phyloP scores from a whole-genome alignment of 164 flowering plant species.

The Liriodendron chinense region DNA sequence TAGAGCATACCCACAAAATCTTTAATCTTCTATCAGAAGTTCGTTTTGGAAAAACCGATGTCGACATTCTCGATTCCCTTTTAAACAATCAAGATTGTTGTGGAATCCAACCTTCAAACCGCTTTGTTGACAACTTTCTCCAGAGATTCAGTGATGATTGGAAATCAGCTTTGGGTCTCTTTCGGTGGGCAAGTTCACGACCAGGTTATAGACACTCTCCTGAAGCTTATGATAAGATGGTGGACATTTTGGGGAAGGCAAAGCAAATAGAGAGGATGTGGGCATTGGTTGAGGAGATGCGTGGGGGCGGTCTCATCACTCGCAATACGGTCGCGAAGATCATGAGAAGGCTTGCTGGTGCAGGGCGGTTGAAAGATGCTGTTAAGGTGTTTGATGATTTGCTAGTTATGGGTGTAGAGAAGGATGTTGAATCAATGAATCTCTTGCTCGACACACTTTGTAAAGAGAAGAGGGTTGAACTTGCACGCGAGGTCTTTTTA shows the following conservation, averaged over 20 bases:
- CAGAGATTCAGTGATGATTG: constrained; percentile 65
- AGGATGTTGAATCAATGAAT: constrained; percentile 76
- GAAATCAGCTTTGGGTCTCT: constrained; percentile 71
- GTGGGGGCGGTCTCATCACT: constrained; percentile 26
- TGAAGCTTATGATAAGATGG: constrained; percentile 52
- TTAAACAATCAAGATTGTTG: constrained; percentile 29
- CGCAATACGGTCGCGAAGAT: constrained; percentile 56
- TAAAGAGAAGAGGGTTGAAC: constrained; percentile 64
- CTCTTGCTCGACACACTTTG: constrained; percentile 79
- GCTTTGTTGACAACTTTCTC: constrained; percentile 46
- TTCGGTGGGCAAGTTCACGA: constrained; percentile 57
- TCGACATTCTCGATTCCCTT: constrained; percentile 42
- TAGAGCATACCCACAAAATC: not conserved
- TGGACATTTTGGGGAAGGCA: constrained; percentile 70
- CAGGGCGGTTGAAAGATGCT: constrained; percentile 64
- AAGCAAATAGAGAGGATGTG: constrained; percentile 63
- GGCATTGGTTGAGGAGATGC: constrained; percentile 50
- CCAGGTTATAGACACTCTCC: constrained; percentile 37
- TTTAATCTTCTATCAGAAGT: constrained; percentile 29
- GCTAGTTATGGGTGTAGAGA: constrained; percentile 53
- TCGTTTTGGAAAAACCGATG: constrained; percentile 24
- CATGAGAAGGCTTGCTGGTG: constrained; percentile 83
- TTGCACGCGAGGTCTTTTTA: constrained; percentile 59
- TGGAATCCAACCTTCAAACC: constrained; percentile 27
- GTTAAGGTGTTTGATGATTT: constrained; percentile 26